phyloP scores from a whole-genome alignment of 495 filamentous ascomycete genomes.

The Aspergillus sclerotioniger region DNA sequence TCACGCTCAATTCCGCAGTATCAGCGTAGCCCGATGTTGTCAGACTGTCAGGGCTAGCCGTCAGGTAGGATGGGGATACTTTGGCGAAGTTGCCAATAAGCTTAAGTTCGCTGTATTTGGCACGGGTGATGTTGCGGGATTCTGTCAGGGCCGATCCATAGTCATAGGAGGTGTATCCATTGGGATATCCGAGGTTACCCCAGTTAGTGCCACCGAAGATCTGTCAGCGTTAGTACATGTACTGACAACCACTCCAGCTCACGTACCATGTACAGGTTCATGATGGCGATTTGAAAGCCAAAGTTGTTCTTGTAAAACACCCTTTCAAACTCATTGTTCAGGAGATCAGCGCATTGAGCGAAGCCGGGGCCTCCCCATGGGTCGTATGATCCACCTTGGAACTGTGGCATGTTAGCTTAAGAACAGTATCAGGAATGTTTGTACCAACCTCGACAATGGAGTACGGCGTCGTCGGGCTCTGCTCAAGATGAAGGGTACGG shows the following conservation, averaged over 20 bases:
- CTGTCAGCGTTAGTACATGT: constrained; percentile 31
- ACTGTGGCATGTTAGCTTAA: constrained; percentile 35
- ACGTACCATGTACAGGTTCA: constrained; percentile 69
- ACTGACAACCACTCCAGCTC: neutral
- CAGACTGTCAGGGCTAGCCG: constrained; percentile 47
- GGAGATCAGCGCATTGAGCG: constrained; percentile 57
- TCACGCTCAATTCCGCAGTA: constrained; percentile 53
- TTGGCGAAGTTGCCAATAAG: constrained; percentile 70
- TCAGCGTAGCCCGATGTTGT: constrained; percentile 50
- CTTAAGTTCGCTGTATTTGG: constrained; percentile 80
- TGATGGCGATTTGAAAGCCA: constrained; percentile 57
- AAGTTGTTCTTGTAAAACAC: constrained; percentile 82
- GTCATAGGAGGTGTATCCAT: constrained; percentile 73
- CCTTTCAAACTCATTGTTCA: constrained; percentile 69
- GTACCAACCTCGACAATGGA: constrained; percentile 58
- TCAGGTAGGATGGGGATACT: constrained; percentile 64
- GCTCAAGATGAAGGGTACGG: constrained; percentile 48
- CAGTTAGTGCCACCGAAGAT: constrained; percentile 78
- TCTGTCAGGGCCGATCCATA: constrained; percentile 69
- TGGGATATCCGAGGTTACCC: constrained; percentile 74
- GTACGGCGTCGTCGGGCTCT: constrained; percentile 66
- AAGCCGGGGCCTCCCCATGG: constrained; percentile 73
- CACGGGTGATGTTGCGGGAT: constrained; percentile 60
- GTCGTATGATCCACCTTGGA: constrained; percentile 75
- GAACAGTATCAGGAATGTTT: neutral